Percentiles rank a stretch among this genome's conserved stretches.
These are phyloP conservation scores for Talaromyces sp. DNA, from an alignment of 2,329 filamentous ascomycete genomes.

Conservation along the genomic window DNA sequence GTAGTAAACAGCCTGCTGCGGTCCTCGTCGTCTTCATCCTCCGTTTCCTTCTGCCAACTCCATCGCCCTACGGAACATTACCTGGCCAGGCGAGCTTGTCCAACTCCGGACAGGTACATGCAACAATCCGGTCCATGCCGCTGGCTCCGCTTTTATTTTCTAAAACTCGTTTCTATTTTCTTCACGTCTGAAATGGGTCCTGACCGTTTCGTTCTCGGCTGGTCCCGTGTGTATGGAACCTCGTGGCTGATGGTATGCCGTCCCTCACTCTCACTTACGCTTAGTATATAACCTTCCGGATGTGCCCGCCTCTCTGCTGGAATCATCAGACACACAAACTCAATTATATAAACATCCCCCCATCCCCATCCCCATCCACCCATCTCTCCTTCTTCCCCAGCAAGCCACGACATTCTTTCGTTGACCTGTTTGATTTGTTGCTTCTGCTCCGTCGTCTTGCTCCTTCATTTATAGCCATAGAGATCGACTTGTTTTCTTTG, in stretches of 20 bases:
- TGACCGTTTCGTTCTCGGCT: conserved; percentile 17
- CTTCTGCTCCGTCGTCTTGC: conserved; percentile 1
- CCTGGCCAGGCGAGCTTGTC: background rate
- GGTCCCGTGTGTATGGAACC: conserved; percentile 19
- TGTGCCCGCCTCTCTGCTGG: conserved; percentile 7
- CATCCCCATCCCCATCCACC: background rate
- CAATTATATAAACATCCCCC: conserved; percentile 6
- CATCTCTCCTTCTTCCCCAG: conserved; percentile 10
- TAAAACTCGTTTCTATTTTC: conserved; percentile 11
- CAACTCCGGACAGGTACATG: background rate
- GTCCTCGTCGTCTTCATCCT: conserved; percentile 2
- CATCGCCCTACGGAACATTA: conserved; percentile 1
- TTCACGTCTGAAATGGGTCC: conserved; percentile 8
- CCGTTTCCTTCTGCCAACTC: background rate
- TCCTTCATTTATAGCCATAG: conserved; percentile 9
- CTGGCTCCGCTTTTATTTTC: background rate
- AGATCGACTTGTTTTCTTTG: conserved; percentile 1
- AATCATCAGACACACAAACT: background rate
- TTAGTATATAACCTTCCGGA: conserved; percentile 16
- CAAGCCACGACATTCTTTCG: conserved; percentile 15
- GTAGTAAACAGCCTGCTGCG: conserved; percentile 2
- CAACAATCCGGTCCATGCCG: background rate
- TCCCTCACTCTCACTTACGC: background rate
- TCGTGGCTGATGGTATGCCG: conserved; percentile 15
- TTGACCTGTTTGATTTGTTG: conserved; percentile 12